Evolutionary conservation across 1,284 basidiomycete genomes (phyloP), one percentile per base, ranked within the genome.

Genomic region (Schizopora paradoxa): DNA sequence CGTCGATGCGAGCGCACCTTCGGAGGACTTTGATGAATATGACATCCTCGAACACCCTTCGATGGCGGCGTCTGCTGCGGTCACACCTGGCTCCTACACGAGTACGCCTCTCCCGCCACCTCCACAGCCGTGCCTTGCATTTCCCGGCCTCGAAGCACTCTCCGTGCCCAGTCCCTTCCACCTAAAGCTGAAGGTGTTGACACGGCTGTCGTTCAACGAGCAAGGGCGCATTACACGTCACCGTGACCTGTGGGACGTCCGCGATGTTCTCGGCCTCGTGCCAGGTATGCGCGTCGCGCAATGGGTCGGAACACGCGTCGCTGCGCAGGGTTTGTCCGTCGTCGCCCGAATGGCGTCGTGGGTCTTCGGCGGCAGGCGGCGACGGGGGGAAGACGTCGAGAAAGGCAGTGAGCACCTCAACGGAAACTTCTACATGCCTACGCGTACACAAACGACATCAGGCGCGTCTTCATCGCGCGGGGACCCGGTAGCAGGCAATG

Each of bases 161-260:
- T 66, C 73, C 43, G 52, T 81, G 13, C 79, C 81, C 2, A 83
- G 80, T 8, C 84, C 84, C 1, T 63, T 87, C n/a, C 82, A 86
- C 58, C 68, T 84, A 51, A 69, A 74, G 54, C 70, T 87, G 8
- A 82, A 72, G 36, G 72, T 87, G 37, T 70, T 82, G 44, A 83
- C 84, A 6, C 73, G 78, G 18, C 71, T 87, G 16, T 72, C 73
- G 23, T 86, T 88, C 61, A 87, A 87, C 59, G 85, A 86, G 54
- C 79, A 79, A 57, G 82, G 79, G 8, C 74, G 72, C 44, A 79
- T 88, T 43, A 81, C 81, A 1, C 73, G 80, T 54, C 86, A 87
- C 56, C 72, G 82, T 22, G 84, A 87, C 56, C 72, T 83, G 36
- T 86, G 82, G 83, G 82, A 87, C 57, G 68, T 84, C 53, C 69